Evolutionary conservation across 2,329 filamentous ascomycete species (phyloP).

Genomic region (Alternaria postmessia): DNA sequence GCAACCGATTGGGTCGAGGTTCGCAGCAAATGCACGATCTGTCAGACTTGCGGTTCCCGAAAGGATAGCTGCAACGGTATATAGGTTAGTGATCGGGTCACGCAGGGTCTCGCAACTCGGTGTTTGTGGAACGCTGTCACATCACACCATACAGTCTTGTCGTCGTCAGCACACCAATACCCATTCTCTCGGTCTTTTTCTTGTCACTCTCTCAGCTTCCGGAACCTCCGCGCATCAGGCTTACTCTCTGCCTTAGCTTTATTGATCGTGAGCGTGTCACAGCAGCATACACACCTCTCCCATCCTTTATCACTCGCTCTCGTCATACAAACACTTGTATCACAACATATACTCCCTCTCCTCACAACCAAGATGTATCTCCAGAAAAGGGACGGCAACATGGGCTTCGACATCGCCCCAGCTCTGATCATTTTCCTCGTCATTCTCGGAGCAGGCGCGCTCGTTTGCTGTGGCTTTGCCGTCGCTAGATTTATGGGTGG

Average conservation of each 20-base stretch:
- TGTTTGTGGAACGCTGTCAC: constrained; percentile 5
- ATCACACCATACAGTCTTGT: constrained; percentile 10
- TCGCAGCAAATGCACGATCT: constrained; percentile 11
- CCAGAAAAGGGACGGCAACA: constrained; percentile 33
- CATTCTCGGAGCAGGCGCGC: constrained; percentile 35
- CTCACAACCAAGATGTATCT: constrained; percentile 20
- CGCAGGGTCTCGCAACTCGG: not conserved
- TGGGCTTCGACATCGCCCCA: constrained; percentile 38
- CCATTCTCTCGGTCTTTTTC: constrained; percentile 10
- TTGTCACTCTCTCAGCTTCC: constrained; percentile 12
- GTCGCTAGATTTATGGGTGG: constrained; percentile 30
- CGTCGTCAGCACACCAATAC: constrained; percentile 10
- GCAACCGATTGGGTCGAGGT: constrained; percentile 12
- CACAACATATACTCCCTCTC: not conserved
- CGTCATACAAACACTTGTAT: not conserved
- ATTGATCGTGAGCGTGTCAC: not conserved
- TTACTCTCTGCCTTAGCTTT: not conserved
- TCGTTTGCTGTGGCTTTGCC: constrained; percentile 34
- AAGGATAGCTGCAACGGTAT: constrained; percentile 7
- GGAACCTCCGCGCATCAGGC: constrained; percentile 12
- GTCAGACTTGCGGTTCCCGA: constrained; percentile 9
- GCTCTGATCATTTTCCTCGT: constrained; percentile 40
- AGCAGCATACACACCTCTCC: not conserved
- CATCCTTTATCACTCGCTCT: not conserved
- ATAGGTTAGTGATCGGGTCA: constrained; percentile 1